A percentile compares a stretch with the other conserved stretches of the same genome.
Evolutionary conservation across 2,329 filamentous ascomycete genomes (phyloP).

Genomic region (Penicillium griseofulvum): DNA sequence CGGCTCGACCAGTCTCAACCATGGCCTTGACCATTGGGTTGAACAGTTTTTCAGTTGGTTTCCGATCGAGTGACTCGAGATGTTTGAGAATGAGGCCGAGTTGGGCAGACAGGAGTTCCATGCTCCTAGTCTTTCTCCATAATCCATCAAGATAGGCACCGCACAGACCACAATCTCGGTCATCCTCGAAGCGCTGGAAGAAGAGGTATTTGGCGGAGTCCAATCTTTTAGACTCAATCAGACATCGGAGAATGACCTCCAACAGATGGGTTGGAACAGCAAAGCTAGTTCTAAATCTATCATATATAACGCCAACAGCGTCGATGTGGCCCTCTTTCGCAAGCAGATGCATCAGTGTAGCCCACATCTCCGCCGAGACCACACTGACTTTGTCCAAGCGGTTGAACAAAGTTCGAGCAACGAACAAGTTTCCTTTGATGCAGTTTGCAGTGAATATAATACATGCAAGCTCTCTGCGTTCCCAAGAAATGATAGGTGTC

Average conservation of each 20-base stretch:
- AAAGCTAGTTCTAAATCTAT: constrained; percentile 29
- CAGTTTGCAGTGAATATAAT: constrained; percentile 38
- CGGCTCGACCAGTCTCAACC: constrained; percentile 36
- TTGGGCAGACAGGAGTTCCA: constrained; percentile 36
- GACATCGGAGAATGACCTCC: constrained; percentile 36
- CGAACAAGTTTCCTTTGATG: constrained; percentile 36
- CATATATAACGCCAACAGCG: constrained; percentile 34
- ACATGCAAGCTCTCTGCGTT: constrained; percentile 31
- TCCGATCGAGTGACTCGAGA: constrained; percentile 30
- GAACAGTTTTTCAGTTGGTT: constrained; percentile 39
- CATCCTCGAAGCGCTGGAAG: constrained; percentile 31
- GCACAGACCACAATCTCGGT: constrained; percentile 35
- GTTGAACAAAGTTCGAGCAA: constrained; percentile 39
- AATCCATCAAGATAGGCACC: constrained; percentile 38
- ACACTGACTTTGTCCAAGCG: constrained; percentile 33
- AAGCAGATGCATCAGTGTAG: constrained; percentile 35
- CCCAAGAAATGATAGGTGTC: constrained; percentile 20
- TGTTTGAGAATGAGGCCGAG: constrained; percentile 31
- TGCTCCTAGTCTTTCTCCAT: constrained; percentile 41
- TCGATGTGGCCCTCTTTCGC: constrained; percentile 39
- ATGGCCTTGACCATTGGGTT: constrained; percentile 42
- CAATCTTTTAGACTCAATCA: constrained; percentile 40
- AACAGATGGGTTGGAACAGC: constrained; percentile 31
- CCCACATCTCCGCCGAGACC: constrained; percentile 37
- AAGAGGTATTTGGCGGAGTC: constrained; percentile 39